Evolutionary conservation across 192 early-diverging fungal genomes (phyloP), one percentile per base, ranked within the genome.

Genomic region (Entomortierella parvispora): DNA sequence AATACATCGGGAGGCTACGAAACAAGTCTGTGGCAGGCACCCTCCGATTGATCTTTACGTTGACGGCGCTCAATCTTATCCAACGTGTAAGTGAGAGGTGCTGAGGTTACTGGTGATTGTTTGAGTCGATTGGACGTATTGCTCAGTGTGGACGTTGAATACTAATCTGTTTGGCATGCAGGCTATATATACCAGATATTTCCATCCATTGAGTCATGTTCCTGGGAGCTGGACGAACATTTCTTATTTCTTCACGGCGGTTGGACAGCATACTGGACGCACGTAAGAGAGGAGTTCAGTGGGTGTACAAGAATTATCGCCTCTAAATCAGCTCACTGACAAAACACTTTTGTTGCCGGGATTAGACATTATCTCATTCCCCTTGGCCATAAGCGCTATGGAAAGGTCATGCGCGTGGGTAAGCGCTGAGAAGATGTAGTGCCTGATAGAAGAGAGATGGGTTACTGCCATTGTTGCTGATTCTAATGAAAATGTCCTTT

Each of bases 161-260:
- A 12, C 22, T 5, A 40, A 45, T n/a, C 40, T 28, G 17, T 34
- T 42, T 9, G 17, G 29, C 28, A 17, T 26, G 2, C 56, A 72
- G 70, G 2, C 60, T 33, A 65, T 72, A 7, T 10, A 44, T 6
- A 59, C n/a, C 22, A 53, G 62, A 1, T 72, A 65, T 25, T 72
- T 72, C 40, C 56, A 72, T 52, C 70, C 48, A 22, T 37, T 72
- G 28, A 72, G 62, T 26, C 70, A 72, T 31, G 26, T 72, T 31
- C 70, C 70, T 18, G 31, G 45, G 5, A 50, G 31, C 15, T 12
- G 58, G n/a, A 32, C 50, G 9, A 57, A 61, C 12, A 25, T 20
- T 17, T 48, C 62, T 17, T 59, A 65, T 65, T 44, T 72, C 8
- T 65, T 59, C 28, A 59, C 62, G 0, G 70, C 56, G 23, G 1